Conservation (phyloP, 1,284 basidiomycete genomes). For the Trametes hirsuta region DNA sequence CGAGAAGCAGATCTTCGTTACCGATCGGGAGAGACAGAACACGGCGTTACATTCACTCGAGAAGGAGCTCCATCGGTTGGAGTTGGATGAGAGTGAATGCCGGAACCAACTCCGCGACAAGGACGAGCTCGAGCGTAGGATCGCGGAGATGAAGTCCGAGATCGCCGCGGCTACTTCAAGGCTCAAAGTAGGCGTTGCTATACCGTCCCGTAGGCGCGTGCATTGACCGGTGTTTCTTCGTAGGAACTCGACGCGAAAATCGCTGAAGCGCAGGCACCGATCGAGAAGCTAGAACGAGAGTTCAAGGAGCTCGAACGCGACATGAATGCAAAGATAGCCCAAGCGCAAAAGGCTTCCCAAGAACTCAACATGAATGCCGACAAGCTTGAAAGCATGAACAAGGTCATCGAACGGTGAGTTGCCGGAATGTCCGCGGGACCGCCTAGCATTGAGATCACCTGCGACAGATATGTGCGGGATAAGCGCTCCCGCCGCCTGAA, state of each 20-base stretch:
- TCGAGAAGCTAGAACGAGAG: constrained; percentile 67
- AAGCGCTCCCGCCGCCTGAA: constrained; percentile 66
- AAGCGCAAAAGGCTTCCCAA: constrained; percentile 60
- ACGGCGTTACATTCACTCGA: constrained; percentile 59
- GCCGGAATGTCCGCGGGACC: background rate
- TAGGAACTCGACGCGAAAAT: constrained; percentile 75
- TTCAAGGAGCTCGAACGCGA: constrained; percentile 58
- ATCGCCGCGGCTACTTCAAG: constrained; percentile 39
- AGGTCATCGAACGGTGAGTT: constrained; percentile 64
- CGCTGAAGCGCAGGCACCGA: constrained; percentile 65
- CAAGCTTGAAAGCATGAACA: constrained; percentile 62
- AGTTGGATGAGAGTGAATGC: constrained; percentile 66
- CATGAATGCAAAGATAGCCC: constrained; percentile 50
- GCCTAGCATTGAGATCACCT: background rate
- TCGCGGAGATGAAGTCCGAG: constrained; percentile 66
- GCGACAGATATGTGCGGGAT: constrained; percentile 73
- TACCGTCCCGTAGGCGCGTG: background rate
- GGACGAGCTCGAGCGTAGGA: constrained; percentile 59
- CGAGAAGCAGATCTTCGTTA: constrained; percentile 60
- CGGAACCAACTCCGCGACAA: constrained; percentile 67
- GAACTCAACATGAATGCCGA: constrained; percentile 71
- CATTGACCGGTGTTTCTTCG: constrained; percentile 6
- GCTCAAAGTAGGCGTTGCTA: constrained; percentile 30
- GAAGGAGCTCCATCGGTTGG: constrained; percentile 61
- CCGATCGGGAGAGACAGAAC: constrained; percentile 71